phyloP scores from a whole-genome alignment of 192 early-diverging fungal genomes.

The Coemansia sp. region DNA sequence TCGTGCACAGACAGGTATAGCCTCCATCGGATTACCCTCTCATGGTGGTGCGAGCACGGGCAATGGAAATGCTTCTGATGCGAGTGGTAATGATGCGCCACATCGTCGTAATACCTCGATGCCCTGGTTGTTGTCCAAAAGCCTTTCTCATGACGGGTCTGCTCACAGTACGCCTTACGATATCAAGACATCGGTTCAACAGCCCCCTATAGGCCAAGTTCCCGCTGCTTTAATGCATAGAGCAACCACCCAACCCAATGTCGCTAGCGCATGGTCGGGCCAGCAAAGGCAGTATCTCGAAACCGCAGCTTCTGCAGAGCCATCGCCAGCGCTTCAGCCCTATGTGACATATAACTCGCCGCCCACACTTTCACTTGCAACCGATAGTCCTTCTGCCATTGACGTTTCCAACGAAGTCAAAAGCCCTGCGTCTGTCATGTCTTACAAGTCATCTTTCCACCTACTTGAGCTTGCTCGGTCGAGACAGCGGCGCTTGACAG shows the following conservation, averaged over 20 bases:
- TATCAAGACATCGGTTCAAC: neutral
- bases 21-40: neutral
- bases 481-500: slow-evolving; percentile 43
- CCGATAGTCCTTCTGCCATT: neutral
- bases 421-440: slow-evolving; percentile 36
- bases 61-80: neutral
- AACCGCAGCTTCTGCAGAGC: neutral
- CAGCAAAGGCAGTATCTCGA: neutral
- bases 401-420: slow-evolving; percentile 14
- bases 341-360: neutral
- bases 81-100: neutral
- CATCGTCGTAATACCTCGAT: slow-evolving; percentile 50
- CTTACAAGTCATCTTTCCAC: slow-evolving; percentile 54
- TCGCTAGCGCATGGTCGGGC: neutral
- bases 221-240: neutral
- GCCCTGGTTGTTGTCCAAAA: slow-evolving; percentile 31
- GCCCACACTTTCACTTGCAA: neutral
- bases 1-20: slow-evolving; percentile 9
- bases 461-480: slow-evolving; percentile 45
- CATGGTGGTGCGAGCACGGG: neutral
- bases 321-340: slow-evolving; percentile 8
- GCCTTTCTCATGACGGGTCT: slow-evolving; percentile 7
- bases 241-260: slow-evolving; percentile 16
- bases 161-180: neutral
- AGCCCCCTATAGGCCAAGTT: neutral